phyloP scores from a whole-genome alignment of 2,329 filamentous ascomycete genomes.

The Alternaria brassicae region DNA sequence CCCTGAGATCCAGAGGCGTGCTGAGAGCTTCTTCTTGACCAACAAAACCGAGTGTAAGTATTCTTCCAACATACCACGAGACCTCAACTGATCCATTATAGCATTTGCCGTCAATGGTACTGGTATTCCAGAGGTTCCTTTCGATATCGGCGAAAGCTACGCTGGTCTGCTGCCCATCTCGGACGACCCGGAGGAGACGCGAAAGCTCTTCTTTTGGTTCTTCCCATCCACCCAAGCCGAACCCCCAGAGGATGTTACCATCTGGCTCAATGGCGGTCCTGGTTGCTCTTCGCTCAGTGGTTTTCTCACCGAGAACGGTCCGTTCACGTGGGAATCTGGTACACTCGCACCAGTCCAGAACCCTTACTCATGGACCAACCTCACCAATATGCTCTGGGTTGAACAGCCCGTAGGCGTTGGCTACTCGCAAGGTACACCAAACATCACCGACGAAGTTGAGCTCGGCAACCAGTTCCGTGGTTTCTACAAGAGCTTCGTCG shows the following conservation, averaged over 20 bases:
- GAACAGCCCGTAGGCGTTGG: conserved; percentile 59
- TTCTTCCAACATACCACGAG: rapidly evolving
- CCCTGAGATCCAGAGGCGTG: conserved; percentile 45
- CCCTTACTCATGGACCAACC: conserved; percentile 70
- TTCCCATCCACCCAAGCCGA: conserved; percentile 64
- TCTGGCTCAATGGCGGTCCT: conserved; percentile 58
- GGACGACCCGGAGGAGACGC: conserved; percentile 56
- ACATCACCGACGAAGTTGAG: conserved; percentile 58
- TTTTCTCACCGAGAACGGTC: conserved; percentile 78
- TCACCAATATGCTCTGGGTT: conserved; percentile 54
- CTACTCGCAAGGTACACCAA: conserved; percentile 53
- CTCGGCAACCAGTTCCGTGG: conserved; percentile 57
- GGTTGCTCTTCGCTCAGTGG: conserved; percentile 66
- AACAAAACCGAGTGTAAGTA: conserved; percentile 44
- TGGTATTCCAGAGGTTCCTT: conserved; percentile 71
- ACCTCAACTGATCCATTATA: conserved; percentile 35
- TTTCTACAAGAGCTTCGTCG: conserved; percentile 63
- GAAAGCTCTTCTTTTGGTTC: conserved; percentile 70
- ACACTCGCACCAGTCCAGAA: conserved; percentile 71
- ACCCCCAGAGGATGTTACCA: conserved; percentile 65
- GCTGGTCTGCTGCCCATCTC: conserved; percentile 68
- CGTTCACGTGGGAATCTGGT: conserved; percentile 65
- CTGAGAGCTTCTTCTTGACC: conserved; percentile 40
- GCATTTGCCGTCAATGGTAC: conserved; percentile 70
- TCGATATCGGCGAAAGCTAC: conserved; percentile 72